Evolutionary conservation across 2,329 filamentous ascomycete species (phyloP).

Genomic region (Neocatenulostroma microsporum): DNA sequence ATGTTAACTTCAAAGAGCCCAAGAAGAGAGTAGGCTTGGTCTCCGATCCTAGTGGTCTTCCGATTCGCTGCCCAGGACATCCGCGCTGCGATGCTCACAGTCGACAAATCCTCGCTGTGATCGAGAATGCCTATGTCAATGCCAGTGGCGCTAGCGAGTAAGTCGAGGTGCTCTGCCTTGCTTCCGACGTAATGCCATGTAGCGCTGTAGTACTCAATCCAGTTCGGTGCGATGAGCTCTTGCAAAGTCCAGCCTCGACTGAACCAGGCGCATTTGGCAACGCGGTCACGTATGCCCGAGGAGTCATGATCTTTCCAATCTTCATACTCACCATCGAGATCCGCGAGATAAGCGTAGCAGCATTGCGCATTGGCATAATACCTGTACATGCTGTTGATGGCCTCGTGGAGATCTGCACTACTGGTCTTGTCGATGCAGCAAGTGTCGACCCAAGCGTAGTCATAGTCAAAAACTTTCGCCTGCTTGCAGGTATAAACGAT

Average conservation of each 20-base stretch:
- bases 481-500: no score
- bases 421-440: slow-evolving; percentile 14
- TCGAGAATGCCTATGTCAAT: background rate
- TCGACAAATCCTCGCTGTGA: background rate
- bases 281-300: background rate
- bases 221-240: background rate
- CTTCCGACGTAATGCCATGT: no score
- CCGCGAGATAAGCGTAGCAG: background rate
- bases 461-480: no score
- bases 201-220: background rate
- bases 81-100: slow-evolving; percentile 2
- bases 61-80: slow-evolving; percentile 9
- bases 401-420: slow-evolving; percentile 6
- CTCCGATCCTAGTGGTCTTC: slow-evolving; percentile 26
- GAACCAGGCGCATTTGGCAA: background rate
- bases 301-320: background rate
- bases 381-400: background rate
- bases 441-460: slow-evolving; percentile 12
- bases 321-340: no score
- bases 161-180: background rate
- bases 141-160: background rate
- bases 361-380: background rate
- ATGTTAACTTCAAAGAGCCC: slow-evolving; percentile 40
- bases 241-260: background rate
- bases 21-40: slow-evolving; percentile 39